A percentile compares a stretch with the other conserved stretches of the same genome.
Evolutionary conservation across 1,139 yeast species (phyloP).

Genomic region (Kurtzmaniella quercitrusa): DNA sequence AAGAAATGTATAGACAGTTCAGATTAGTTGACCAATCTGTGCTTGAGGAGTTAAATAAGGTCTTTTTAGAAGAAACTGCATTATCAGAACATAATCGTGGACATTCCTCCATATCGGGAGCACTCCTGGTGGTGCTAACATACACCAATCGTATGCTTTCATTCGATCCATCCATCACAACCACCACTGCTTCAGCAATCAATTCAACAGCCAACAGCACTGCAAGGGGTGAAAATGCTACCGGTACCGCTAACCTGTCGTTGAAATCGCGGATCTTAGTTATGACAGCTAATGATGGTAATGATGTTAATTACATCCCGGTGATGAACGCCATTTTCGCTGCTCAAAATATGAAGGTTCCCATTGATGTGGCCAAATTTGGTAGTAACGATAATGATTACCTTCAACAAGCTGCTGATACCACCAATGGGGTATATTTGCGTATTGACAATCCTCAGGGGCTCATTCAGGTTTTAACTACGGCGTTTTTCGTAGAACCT

Average conservation of each 20-base stretch:
- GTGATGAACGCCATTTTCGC: constrained; percentile 96
- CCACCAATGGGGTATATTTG: constrained; percentile 87
- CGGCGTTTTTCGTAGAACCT: constrained; percentile 82
- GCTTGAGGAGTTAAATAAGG: constrained; percentile 52
- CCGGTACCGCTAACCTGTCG: constrained; percentile 21
- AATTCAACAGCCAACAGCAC: constrained; percentile 34
- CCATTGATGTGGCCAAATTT: constrained; percentile 86
- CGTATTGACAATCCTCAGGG: constrained; percentile 74
- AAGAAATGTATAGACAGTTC: constrained; percentile 80
- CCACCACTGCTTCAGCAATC: constrained; percentile 47
- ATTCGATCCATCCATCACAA: constrained; percentile 45
- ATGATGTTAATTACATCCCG: constrained; percentile 80
- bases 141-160: constrained; percentile 69
- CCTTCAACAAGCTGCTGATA: constrained; percentile 93
- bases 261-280: constrained; percentile 72
- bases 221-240: constrained; percentile 6
- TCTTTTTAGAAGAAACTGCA: constrained; percentile 33
- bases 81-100: constrained; percentile 25
- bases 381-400: constrained; percentile 71
- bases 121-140: constrained; percentile 71
- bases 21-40: constrained; percentile 76
- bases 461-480: constrained; percentile 58
- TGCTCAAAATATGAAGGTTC: constrained; percentile 86
- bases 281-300: constrained; percentile 73
- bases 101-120: constrained; percentile 65